These are phyloP conservation scores for Iberis pinnata DNA, from an alignment of 345 rosid species.

Conservation along the genomic window DNA sequence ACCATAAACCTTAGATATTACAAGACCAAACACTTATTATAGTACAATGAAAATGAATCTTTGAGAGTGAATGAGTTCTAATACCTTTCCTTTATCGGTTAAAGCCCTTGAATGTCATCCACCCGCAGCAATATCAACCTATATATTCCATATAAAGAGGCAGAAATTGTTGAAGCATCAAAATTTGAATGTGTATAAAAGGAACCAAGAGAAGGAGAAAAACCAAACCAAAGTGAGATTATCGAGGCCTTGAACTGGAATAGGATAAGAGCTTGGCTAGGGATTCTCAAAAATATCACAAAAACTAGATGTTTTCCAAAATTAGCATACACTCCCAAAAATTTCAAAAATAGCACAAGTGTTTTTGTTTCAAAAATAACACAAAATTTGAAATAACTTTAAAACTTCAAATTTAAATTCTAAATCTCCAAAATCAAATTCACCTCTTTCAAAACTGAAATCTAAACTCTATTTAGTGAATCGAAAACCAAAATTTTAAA, in stretches of 20 bases:
- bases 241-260: conserved; percentile 72
- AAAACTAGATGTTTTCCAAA: too few relatives aligned
- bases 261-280: conserved; percentile 89
- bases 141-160: background rate
- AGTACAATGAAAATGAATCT: background rate
- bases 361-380: too few relatives aligned
- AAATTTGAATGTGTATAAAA: background rate
- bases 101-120: conserved; percentile 99
- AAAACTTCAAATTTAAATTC: too few relatives aligned
- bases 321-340: too few relatives aligned
- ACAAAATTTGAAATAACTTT: too few relatives aligned
- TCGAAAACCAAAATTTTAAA: too few relatives aligned
- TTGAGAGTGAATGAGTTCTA: background rate
- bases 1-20: conserved; percentile 62
- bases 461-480: too few relatives aligned
- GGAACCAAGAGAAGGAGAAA: background rate
- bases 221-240: conserved; percentile 72
- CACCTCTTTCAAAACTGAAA: too few relatives aligned
- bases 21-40: conserved; percentile 1
- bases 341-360: too few relatives aligned
- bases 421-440: too few relatives aligned
- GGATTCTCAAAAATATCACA: too few relatives aligned
- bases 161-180: background rate
- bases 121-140: conserved; percentile 99
- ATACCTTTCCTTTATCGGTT: conserved; percentile 83